A percentile compares a stretch with the other conserved stretches of the same genome.
Evolutionary conservation across 768 basidiomycete species (phyloP).

Genomic region (Agaricus sinodeliciosus): DNA sequence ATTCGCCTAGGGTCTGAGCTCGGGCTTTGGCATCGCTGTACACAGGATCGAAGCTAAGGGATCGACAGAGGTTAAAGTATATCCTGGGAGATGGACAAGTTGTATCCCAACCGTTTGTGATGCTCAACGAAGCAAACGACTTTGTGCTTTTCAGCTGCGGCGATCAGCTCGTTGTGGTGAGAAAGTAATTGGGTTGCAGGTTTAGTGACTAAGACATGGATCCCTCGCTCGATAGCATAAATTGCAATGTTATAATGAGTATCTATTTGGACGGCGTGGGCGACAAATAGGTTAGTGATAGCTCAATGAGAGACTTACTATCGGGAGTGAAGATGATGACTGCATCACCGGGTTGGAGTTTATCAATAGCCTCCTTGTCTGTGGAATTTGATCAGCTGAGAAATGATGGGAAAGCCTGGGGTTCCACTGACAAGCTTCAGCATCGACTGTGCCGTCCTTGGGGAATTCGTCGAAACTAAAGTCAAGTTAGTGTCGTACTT

Average conservation of each 20-base stretch:
- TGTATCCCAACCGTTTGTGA: slow-evolving; percentile 62
- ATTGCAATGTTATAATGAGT: slow-evolving; percentile 84
- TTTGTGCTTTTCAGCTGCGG: slow-evolving; percentile 69
- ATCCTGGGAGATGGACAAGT: background rate
- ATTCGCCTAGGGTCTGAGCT: slow-evolving; percentile 73
- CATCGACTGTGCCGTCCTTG: slow-evolving; percentile 57
- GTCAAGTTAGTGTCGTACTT: background rate
- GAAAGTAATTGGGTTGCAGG: slow-evolving; percentile 83
- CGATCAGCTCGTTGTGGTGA: slow-evolving; percentile 75
- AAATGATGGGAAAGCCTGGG: background rate
- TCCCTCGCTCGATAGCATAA: slow-evolving; percentile 77
- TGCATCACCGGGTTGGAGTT: slow-evolving; percentile 76
- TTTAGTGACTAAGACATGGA: slow-evolving; percentile 91
- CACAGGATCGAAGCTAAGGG: slow-evolving; percentile 74
- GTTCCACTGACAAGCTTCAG: slow-evolving; percentile 71
- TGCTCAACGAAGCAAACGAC: slow-evolving; percentile 94
- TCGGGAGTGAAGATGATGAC: slow-evolving; percentile 93
- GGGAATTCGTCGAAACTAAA: slow-evolving; percentile 76
- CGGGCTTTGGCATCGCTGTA: slow-evolving; percentile 87
- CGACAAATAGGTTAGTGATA: background rate
- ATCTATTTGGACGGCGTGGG: slow-evolving; percentile 27
- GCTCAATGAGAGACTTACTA: slow-evolving; percentile 36
- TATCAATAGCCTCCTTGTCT: slow-evolving; percentile 81
- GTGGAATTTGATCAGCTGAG: slow-evolving; percentile 8
- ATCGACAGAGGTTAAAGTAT: slow-evolving; percentile 4